Evolutionary conservation across 208 protist species (phyloP).

Genomic region (Acanthamoeba triangularis): DNA sequence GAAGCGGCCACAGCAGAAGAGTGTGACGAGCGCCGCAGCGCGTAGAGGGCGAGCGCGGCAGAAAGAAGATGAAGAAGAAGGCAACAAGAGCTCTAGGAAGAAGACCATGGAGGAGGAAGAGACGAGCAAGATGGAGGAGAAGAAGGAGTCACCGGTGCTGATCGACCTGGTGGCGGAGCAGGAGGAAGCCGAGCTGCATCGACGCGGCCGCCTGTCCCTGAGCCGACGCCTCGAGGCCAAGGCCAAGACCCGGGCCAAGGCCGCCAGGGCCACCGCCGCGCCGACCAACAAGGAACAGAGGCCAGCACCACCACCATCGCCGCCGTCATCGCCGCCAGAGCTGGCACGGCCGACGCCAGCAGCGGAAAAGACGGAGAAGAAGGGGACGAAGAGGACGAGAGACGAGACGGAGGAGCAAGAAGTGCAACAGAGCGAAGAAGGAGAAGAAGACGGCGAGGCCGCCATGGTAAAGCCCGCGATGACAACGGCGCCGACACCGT

Average conservation of each 20-base stretch:
- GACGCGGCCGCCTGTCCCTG: not conserved
- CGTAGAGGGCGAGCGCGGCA: no score
- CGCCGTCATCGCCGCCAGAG: no score
- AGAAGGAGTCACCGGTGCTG: not conserved
- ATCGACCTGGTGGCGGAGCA: conserved; percentile 39
- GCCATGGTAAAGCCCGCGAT: not conserved
- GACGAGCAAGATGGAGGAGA: not conserved
- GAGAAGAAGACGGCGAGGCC: not conserved
- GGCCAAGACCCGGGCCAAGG: not conserved
- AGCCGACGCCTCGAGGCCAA: conserved; percentile 29
- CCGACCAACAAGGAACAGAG: not conserved
- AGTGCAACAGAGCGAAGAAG: not conserved
- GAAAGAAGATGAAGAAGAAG: no score
- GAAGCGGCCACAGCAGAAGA: not conserved
- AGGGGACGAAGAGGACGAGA: not conserved
- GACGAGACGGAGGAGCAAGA: not conserved
- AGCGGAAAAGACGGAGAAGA: not conserved
- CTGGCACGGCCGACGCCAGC: no score
- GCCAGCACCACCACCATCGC: not conserved
- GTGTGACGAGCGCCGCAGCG: not conserved
- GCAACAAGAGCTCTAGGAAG: not conserved
- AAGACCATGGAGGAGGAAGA: not conserved
- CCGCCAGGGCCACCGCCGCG: not conserved
- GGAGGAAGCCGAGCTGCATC: not conserved
- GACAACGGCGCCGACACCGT: not conserved